Evolutionary conservation across 495 filamentous ascomycete species (phyloP).

Genomic region (Bombardia bombarda): DNA sequence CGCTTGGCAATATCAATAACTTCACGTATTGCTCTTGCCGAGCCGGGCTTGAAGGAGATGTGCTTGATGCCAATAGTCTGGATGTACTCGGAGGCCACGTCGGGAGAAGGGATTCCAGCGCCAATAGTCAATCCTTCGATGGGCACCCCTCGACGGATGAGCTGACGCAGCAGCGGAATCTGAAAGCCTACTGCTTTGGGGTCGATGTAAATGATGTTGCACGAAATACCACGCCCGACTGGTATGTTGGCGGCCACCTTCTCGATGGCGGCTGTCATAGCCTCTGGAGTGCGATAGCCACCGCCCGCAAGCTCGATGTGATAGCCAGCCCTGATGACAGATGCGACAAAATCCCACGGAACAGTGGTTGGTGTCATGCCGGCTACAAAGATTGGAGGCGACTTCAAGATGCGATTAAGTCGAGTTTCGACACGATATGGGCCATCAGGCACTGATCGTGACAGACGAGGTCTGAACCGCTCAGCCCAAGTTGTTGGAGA

Average conservation of each 20-base stretch:
- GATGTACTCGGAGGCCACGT: slow-evolving; percentile 80
- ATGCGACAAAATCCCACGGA: slow-evolving; percentile 81
- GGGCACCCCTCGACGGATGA: slow-evolving; percentile 77
- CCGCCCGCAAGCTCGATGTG: slow-evolving; percentile 80
- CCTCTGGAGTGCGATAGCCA: slow-evolving; percentile 81
- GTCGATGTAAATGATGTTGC: slow-evolving; percentile 89
- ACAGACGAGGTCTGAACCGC: background rate
- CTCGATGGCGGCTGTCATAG: slow-evolving; percentile 72
- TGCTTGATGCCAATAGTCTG: slow-evolving; percentile 74
- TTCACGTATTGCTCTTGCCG: slow-evolving; percentile 70
- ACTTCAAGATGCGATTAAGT: background rate
- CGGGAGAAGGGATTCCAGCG: slow-evolving; percentile 78
- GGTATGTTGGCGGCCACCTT: slow-evolving; percentile 39
- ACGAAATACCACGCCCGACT: slow-evolving; percentile 81
- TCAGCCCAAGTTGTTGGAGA: background rate
- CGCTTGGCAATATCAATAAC: slow-evolving; percentile 80
- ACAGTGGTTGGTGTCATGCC: slow-evolving; percentile 93
- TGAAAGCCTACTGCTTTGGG: slow-evolving; percentile 89
- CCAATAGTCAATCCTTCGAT: slow-evolving; percentile 86
- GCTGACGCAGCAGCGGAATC: slow-evolving; percentile 69
- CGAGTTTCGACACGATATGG: background rate
- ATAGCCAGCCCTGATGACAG: slow-evolving; percentile 83
- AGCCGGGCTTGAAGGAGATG: slow-evolving; percentile 82
- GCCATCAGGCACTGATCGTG: background rate
- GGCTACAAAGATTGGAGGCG: slow-evolving; percentile 69